These are phyloP conservation scores for Cystofilobasidium macerans DNA, from an alignment of 768 basidiomycete genomes.

Conservation along the genomic window DNA sequence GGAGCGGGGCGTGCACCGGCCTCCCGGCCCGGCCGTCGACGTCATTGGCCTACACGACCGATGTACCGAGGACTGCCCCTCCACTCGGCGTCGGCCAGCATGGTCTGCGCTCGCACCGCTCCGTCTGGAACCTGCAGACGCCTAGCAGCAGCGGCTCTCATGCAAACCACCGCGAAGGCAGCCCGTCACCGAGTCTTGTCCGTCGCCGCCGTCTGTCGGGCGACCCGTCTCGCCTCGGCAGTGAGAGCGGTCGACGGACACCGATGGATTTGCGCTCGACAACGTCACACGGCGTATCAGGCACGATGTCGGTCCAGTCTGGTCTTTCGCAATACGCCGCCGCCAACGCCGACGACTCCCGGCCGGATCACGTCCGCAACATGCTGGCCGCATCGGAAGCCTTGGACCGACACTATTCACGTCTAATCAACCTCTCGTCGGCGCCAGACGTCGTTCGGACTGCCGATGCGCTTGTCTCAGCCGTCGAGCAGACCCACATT, in stretches of 20 bases:
- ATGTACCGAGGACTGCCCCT: background rate
- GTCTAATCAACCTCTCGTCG: background rate
- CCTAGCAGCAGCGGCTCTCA: no score
- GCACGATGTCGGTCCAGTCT: background rate
- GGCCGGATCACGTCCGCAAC: background rate
- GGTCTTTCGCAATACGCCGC: background rate
- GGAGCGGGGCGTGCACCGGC: background rate
- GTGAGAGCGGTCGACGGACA: background rate
- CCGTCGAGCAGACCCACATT: background rate
- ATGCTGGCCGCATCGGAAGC: background rate
- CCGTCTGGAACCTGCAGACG: background rate
- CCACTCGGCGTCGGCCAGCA: background rate
- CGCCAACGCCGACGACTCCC: no score
- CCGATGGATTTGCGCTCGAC: background rate
- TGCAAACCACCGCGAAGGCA: background rate
- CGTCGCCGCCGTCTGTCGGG: background rate
- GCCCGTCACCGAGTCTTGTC: background rate
- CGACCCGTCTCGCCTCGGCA: background rate
- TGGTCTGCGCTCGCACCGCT: background rate
- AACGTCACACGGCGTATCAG: background rate
- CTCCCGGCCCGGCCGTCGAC: background rate
- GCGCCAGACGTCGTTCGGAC: background rate
- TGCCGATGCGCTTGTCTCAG: background rate
- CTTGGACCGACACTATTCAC: background rate
- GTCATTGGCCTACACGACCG: background rate